phyloP scores from a whole-genome alignment of 176 grass and related monocot species.

The Rhipidocladum racemiflorum region DNA sequence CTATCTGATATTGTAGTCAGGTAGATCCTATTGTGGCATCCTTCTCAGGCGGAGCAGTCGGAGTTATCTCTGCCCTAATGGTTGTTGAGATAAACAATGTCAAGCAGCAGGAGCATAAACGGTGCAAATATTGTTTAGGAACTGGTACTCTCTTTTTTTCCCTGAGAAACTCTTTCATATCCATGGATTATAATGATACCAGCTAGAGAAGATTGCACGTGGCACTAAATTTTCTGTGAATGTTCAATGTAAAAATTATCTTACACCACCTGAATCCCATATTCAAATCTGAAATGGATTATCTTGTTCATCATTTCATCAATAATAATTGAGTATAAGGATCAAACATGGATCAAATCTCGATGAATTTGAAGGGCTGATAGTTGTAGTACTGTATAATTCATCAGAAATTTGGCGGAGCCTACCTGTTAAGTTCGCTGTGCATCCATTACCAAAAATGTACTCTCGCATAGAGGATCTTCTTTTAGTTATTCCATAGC shows the following conservation, averaged over 20 bases:
- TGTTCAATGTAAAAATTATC: background rate
- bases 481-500: background rate
- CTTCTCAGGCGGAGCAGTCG: slow-evolving; percentile 94
- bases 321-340: background rate
- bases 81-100: slow-evolving; percentile 99
- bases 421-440: background rate
- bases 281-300: background rate
- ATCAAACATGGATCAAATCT: background rate
- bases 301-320: slow-evolving; percentile 3
- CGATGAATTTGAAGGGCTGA: background rate
- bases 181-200: background rate
- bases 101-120: slow-evolving; percentile 94
- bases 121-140: slow-evolving; percentile 99
- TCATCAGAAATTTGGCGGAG: background rate
- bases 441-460: background rate
- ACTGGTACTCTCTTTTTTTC: slow-evolving; percentile 50
- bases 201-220: background rate
- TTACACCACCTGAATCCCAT: background rate
- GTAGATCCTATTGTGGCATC: slow-evolving; percentile 99
- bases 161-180: background rate
- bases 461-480: background rate
- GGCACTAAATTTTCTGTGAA: background rate
- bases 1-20: slow-evolving; percentile 48
- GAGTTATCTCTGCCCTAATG: slow-evolving; percentile 97
- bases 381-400: slow-evolving; percentile 3